Conservation (phyloP, 2,329 filamentous ascomycete species). For the Clonostachys byssicola region DNA sequence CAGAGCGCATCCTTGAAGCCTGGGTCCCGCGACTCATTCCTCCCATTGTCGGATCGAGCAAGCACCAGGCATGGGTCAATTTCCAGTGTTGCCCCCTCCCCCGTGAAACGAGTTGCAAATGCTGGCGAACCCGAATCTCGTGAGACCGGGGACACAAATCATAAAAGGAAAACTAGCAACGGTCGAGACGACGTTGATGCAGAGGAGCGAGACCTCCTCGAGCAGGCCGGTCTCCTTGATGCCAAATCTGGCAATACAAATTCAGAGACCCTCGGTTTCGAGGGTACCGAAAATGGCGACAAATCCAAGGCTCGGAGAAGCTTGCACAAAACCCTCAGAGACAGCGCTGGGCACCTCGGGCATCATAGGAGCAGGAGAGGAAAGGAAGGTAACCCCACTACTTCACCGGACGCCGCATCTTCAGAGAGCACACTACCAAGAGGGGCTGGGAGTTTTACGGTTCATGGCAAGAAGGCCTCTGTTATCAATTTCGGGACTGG, state of each 20-base stretch:
- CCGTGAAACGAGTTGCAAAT: neutral
- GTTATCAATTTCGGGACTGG: constrained; percentile 96
- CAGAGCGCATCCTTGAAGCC: constrained; percentile 14
- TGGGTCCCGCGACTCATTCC: no score
- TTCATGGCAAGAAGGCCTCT: constrained; percentile 96
- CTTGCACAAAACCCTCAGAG: constrained; percentile 83
- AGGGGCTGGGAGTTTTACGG: constrained; percentile 83
- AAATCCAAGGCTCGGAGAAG: constrained; percentile 75
- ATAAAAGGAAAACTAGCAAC: constrained; percentile 3
- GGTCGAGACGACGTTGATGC: constrained; percentile 52
- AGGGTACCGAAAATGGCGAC: constrained; percentile 32
- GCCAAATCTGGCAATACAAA: constrained; percentile 18
- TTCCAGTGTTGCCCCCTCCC: neutral
- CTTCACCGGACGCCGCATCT: constrained; percentile 27
- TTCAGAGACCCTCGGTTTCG: constrained; percentile 27
- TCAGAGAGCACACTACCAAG: constrained; percentile 69
- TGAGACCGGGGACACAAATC: neutral
- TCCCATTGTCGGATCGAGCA: no score
- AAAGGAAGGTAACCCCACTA: constrained; percentile 45
- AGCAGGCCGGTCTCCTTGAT: constrained; percentile 62
- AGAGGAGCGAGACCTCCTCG: constrained; percentile 62
- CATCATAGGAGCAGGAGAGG: constrained; percentile 72
- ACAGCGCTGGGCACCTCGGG: constrained; percentile 63
- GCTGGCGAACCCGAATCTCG: neutral
- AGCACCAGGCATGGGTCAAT: neutral